Percentiles rank a stretch among this genome's conserved stretches.
Evolutionary conservation across 2,329 filamentous ascomycete genomes (phyloP).

Genomic region (Chrysoporthe deuterocubensis): DNA sequence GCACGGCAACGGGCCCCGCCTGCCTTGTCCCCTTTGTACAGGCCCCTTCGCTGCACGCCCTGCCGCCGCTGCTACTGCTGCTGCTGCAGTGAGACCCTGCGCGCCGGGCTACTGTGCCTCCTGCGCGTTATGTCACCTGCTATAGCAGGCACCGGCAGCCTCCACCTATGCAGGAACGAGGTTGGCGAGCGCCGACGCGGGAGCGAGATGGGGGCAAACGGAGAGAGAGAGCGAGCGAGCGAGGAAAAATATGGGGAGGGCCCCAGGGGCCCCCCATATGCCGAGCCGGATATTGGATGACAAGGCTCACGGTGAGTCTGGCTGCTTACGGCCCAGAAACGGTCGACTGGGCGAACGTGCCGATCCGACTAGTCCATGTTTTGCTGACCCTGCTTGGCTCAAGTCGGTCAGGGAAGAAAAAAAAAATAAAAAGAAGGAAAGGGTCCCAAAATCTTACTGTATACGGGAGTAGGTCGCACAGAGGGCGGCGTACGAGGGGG

Average conservation of each 20-base stretch:
- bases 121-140: neutral
- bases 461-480: neutral
- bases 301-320: neutral
- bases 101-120: neutral
- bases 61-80: neutral
- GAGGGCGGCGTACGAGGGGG: neutral
- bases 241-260: neutral
- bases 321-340: neutral
- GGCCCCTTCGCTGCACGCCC: too few species aligned
- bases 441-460: neutral
- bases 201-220: neutral
- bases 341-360: neutral
- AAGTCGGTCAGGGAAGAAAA: neutral
- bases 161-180: neutral
- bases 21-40: neutral
- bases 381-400: neutral
- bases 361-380: too few species aligned
- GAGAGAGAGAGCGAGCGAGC: too few species aligned
- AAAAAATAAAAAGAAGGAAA: neutral
- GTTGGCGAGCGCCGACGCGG: too few species aligned
- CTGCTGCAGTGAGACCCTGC: neutral
- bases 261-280: neutral
- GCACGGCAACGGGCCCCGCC: neutral
- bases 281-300: neutral
- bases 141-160: neutral